phyloP scores from a whole-genome alignment of 441 rosid species.

The Corymbia calophylla region DNA sequence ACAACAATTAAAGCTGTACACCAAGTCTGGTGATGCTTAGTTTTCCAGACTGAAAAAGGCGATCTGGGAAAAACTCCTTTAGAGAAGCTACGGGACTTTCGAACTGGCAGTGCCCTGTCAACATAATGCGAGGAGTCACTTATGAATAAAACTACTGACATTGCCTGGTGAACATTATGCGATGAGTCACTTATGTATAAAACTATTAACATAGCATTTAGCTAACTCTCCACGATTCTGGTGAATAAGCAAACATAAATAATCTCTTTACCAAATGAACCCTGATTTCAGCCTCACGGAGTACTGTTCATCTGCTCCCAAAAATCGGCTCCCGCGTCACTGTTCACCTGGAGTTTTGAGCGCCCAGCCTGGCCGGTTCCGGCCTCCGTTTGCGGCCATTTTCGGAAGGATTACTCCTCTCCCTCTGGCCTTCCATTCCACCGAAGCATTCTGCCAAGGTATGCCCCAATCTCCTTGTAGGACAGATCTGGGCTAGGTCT shows the following conservation, averaged over 20 bases:
- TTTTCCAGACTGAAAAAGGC: background rate
- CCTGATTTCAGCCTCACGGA: no score
- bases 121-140: no score
- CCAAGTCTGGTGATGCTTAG: background rate
- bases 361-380: no score
- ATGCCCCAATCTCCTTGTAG: no score
- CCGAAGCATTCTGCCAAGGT: no score
- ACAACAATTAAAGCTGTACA: background rate
- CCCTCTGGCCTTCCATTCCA: no score
- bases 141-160: background rate
- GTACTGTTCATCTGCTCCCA: no score
- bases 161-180: background rate
- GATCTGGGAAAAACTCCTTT: background rate
- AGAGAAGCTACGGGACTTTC: background rate
- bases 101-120: background rate
- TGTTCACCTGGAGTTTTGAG: no score
- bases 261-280: conserved; percentile 17
- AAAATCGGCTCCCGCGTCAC: no score
- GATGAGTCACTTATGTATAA: background rate
- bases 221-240: background rate
- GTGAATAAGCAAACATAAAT: background rate
- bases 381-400: no score
- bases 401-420: no score
- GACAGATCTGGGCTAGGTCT: no score
- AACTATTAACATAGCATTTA: background rate